Evolutionary conservation across 2,329 filamentous ascomycete species (phyloP).

Genomic region (Penicillium concentricum): DNA sequence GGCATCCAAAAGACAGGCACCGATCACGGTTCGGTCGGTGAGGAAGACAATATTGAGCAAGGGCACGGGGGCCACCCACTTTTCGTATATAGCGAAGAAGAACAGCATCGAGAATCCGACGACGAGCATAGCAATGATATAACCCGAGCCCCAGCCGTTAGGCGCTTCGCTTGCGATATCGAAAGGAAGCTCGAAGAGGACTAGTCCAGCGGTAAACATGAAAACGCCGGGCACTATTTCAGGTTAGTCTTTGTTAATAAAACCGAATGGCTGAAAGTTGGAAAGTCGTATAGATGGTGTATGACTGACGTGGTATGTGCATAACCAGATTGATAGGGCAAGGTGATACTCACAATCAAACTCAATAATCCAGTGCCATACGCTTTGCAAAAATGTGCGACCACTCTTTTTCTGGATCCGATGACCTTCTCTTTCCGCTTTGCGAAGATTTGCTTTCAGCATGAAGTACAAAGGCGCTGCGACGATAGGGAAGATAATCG

Average conservation of each 20-base stretch:
- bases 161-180: slow-evolving; percentile 45
- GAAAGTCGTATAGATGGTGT: background rate
- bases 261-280: background rate
- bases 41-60: slow-evolving; percentile 56
- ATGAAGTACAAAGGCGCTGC: slow-evolving; percentile 54
- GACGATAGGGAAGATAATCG: slow-evolving; percentile 56
- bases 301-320: too few relatives aligned
- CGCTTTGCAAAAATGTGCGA: slow-evolving; percentile 44
- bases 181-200: slow-evolving; percentile 63
- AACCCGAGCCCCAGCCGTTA: slow-evolving; percentile 40
- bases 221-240: slow-evolving; percentile 53
- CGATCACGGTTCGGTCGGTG: slow-evolving; percentile 22
- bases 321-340: background rate
- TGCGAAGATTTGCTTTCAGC: slow-evolving; percentile 52
- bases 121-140: slow-evolving; percentile 51
- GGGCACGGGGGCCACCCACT: slow-evolving; percentile 51
- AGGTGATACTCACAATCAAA: slow-evolving; percentile 49
- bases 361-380: slow-evolving; percentile 55
- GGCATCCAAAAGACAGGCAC: slow-evolving; percentile 28
- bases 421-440: slow-evolving; percentile 55
- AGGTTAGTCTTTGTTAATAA: background rate
- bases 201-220: slow-evolving; percentile 57
- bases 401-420: slow-evolving; percentile 42
- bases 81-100: slow-evolving; percentile 55
- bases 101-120: slow-evolving; percentile 55